Conservation (phyloP, 768 basidiomycete genomes). For the Pleurotus pulmonarius region DNA sequence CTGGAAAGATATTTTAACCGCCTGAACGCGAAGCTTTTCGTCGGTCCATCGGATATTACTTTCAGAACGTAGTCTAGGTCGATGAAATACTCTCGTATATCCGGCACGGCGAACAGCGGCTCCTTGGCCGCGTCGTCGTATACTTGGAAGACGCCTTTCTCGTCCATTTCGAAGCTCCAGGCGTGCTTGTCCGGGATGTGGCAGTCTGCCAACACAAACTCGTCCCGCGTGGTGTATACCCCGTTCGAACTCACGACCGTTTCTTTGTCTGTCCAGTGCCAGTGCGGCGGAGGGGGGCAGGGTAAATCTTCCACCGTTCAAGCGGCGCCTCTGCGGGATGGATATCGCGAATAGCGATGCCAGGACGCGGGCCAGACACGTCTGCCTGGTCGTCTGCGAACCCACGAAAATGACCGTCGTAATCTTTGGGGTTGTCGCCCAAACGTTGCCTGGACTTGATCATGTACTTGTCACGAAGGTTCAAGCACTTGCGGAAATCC, state of each 20-base stretch:
- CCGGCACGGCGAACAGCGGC: slow-evolving; percentile 77
- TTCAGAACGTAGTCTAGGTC: slow-evolving; percentile 90
- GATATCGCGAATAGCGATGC: slow-evolving; percentile 36
- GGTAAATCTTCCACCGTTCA: slow-evolving; percentile 85
- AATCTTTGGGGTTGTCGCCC: slow-evolving; percentile 91
- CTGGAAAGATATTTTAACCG: slow-evolving; percentile 86
- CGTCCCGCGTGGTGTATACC: slow-evolving; percentile 19
- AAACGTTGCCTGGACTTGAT: slow-evolving; percentile 80
- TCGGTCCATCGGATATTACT: slow-evolving; percentile 92
- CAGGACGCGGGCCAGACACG: slow-evolving; percentile 65
- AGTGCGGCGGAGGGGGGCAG: slow-evolving; percentile 94
- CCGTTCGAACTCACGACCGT: slow-evolving; percentile 41
- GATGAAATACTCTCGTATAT: slow-evolving; percentile 90
- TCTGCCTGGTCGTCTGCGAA: slow-evolving; percentile 59
- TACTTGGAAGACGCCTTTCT: slow-evolving; percentile 89
- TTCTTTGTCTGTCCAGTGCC: slow-evolving; percentile 75
- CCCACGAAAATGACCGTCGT: slow-evolving; percentile 76
- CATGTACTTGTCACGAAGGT: slow-evolving; percentile 96
- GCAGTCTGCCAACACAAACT: slow-evolving; percentile 72
- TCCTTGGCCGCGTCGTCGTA: slow-evolving; percentile 52
- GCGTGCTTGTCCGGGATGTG: slow-evolving; percentile 65
- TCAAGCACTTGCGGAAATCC: slow-evolving; percentile 79
- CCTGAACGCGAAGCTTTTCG: slow-evolving; percentile 93
- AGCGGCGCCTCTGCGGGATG: slow-evolving; percentile 27
- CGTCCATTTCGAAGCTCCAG: slow-evolving; percentile 72